These are phyloP conservation scores for Apiospora pterosperma DNA, from an alignment of 2,329 filamentous ascomycete genomes.

Conservation along the genomic window DNA sequence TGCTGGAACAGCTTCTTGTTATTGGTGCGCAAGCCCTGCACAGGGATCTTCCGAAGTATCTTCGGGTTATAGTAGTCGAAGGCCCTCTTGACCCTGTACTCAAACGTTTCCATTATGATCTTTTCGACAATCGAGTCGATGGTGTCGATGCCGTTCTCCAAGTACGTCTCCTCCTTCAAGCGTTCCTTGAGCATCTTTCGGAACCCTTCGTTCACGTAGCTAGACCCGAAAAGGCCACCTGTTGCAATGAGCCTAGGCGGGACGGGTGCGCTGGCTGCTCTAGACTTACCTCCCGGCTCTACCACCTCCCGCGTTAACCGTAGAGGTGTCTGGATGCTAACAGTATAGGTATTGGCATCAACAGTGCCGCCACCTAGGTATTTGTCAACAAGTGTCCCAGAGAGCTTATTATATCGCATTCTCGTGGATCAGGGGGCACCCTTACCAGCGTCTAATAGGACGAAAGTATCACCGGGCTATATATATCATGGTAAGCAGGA, in stretches of 20 bases:
- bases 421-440: neutral
- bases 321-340: conserved; percentile 19
- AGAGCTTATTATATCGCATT: too few species aligned
- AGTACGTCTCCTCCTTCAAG: conserved; percentile 17
- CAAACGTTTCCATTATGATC: conserved; percentile 14
- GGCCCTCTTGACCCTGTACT: conserved; percentile 14
- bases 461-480: neutral
- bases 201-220: conserved; percentile 27
- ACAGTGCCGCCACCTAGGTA: conserved; percentile 23
- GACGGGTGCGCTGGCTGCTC: neutral
- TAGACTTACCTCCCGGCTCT: conserved; percentile 12
- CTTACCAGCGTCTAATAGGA: neutral
- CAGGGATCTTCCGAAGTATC: conserved; percentile 5
- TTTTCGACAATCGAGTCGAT: conserved; percentile 13
- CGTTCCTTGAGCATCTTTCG: neutral
- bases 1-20: conserved; percentile 7
- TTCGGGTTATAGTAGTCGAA: conserved; percentile 12
- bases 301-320: conserved; percentile 17
- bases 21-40: conserved; percentile 10
- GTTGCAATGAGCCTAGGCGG: neutral
- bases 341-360: conserved; percentile 23
- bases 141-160: conserved; percentile 19
- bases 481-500: neutral
- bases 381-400: neutral
- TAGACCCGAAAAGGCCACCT: conserved; percentile 26